A percentile compares a stretch with the other conserved stretches of the same genome.
Conservation (phyloP, 2,329 filamentous ascomycete genomes). For the Dactylellina drechsleri region DNA sequence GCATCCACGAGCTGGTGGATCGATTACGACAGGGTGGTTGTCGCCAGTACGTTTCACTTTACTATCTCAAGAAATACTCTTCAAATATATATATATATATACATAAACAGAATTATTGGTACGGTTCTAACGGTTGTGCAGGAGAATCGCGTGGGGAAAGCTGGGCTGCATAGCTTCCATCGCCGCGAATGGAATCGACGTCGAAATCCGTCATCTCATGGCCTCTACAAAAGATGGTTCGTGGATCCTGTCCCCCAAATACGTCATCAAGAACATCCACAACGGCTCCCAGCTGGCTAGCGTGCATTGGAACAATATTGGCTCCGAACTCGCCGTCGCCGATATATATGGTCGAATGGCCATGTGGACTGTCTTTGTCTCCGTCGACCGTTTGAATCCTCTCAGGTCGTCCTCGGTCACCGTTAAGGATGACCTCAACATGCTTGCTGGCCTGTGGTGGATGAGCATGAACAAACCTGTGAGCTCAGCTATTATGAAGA, state of each 20-base stretch:
- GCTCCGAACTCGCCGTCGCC: slow-evolving; percentile 82
- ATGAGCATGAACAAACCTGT: slow-evolving; percentile 70
- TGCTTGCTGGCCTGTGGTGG: slow-evolving; percentile 88
- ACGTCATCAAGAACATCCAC: slow-evolving; percentile 69
- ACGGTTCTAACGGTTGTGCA: slow-evolving; percentile 61
- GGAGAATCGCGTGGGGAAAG: slow-evolving; percentile 87
- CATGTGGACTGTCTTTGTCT: slow-evolving; percentile 76
- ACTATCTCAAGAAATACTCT: not conserved
- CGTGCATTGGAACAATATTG: slow-evolving; percentile 80
- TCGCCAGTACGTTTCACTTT: slow-evolving; percentile 55
- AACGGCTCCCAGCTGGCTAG: slow-evolving; percentile 77
- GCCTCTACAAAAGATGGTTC: slow-evolving; percentile 74
- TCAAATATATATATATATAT: not conserved
- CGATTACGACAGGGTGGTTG: slow-evolving; percentile 57
- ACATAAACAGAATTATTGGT: not conserved
- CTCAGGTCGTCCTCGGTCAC: slow-evolving; percentile 74
- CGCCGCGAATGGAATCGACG: slow-evolving; percentile 73
- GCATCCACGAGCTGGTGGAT: slow-evolving; percentile 56
- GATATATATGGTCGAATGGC: slow-evolving; percentile 81
- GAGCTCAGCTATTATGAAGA: slow-evolving; percentile 11
- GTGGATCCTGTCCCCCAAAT: slow-evolving; percentile 82
- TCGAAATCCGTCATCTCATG: slow-evolving; percentile 78
- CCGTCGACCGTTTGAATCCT: slow-evolving; percentile 76
- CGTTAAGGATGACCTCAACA: slow-evolving; percentile 76
- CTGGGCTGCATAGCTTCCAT: slow-evolving; percentile 86